Evolutionary conservation across 805 yeast genomes (phyloP).

Genomic region (Limtongozyma cylindracea): DNA sequence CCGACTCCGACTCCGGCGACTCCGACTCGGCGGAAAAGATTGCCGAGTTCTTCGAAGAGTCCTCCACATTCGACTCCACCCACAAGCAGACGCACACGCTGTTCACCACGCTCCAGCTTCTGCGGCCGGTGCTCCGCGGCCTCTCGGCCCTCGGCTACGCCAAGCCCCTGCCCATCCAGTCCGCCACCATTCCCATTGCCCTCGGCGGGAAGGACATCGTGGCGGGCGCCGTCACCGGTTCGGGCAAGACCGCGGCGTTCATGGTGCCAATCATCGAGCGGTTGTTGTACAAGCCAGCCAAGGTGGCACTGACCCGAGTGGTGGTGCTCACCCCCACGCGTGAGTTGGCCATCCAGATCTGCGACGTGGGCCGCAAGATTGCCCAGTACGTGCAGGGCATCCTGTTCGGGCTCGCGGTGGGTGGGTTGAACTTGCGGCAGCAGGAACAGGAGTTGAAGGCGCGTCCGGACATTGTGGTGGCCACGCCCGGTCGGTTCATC

Average conservation of each 20-base stretch:
- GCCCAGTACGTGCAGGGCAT: constrained; percentile 54
- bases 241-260: constrained; percentile 98
- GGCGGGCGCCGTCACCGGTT: constrained; percentile 98
- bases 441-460: constrained; percentile 86
- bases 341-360: constrained; percentile 90
- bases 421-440: constrained; percentile 86
- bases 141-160: constrained; percentile 56
- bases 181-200: constrained; percentile 84
- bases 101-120: constrained; percentile 56
- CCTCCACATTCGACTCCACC: no score
- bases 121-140: constrained; percentile 80
- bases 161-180: constrained; percentile 86
- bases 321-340: constrained; percentile 87
- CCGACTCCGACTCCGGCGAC: constrained; percentile 1
- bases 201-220: constrained; percentile 86
- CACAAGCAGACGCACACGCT: constrained; percentile 25
- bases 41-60: constrained; percentile 40
- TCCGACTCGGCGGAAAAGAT: constrained; percentile 59
- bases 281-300: constrained; percentile 67
- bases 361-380: constrained; percentile 75
- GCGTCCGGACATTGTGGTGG: constrained; percentile 90
- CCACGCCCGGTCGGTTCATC: constrained; percentile 96
- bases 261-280: constrained; percentile 92
- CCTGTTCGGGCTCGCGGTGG: constrained; percentile 88
- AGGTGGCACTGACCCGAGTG: constrained; percentile 73